A percentile compares a stretch with the other conserved stretches of the same genome.
Evolutionary conservation across 2,329 filamentous ascomycete species (phyloP).

Genomic region (Cladosporium sp.): DNA sequence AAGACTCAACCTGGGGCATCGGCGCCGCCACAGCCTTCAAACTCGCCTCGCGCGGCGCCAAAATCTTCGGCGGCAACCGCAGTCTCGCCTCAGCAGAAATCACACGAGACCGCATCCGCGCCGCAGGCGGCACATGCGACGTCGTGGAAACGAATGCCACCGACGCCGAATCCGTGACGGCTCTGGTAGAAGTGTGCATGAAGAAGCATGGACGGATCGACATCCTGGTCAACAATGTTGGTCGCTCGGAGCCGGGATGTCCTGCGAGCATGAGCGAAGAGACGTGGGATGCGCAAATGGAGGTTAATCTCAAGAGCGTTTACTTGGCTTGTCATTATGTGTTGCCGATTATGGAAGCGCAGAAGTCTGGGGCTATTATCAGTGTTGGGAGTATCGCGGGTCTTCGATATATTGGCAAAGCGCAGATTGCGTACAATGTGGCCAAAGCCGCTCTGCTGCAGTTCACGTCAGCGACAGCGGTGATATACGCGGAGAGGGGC

Average conservation of each 20-base stretch:
- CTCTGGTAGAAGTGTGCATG: slow-evolving; percentile 55
- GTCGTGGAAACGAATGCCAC: slow-evolving; percentile 1
- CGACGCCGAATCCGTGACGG: neutral
- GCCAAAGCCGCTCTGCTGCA: slow-evolving; percentile 79
- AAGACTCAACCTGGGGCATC: neutral
- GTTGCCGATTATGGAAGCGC: slow-evolving; percentile 57
- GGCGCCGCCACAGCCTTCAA: slow-evolving; percentile 10
- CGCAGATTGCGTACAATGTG: slow-evolving; percentile 62
- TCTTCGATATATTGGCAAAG: slow-evolving; percentile 54
- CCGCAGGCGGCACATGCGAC: neutral
- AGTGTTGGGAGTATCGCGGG: slow-evolving; percentile 49
- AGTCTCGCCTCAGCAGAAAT: neutral
- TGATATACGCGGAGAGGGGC: slow-evolving; percentile 51
- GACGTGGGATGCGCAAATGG: slow-evolving; percentile 56
- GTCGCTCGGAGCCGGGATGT: slow-evolving; percentile 56
- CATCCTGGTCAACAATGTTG: slow-evolving; percentile 64
- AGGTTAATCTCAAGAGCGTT: slow-evolving; percentile 59
- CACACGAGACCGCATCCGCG: neutral
- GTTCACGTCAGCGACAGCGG: slow-evolving; percentile 75
- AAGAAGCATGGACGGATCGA: slow-evolving; percentile 59
- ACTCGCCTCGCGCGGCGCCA: slow-evolving; percentile 1
- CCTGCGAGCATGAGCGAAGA: slow-evolving; percentile 53
- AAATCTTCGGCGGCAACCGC: slow-evolving; percentile 13
- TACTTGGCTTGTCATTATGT: slow-evolving; percentile 57
- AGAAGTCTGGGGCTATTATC: slow-evolving; percentile 47